Evolutionary conservation across 192 early-diverging fungal genomes (phyloP).

Genomic region (Lobosporangium transversale): DNA sequence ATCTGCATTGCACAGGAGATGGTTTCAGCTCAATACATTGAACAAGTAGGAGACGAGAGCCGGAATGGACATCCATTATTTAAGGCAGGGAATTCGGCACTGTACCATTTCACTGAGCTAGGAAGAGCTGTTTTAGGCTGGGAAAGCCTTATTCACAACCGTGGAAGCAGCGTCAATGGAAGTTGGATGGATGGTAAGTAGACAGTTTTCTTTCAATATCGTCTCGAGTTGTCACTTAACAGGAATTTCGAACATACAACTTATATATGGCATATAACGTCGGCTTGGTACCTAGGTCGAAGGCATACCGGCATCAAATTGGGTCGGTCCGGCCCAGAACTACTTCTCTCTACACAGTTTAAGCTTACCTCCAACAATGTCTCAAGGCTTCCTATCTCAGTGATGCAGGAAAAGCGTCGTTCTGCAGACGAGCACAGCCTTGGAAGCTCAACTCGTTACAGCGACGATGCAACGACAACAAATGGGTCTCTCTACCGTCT

Average conservation of each 20-base stretch:
- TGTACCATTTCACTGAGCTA: constrained; percentile 51
- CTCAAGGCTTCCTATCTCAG: constrained; percentile 32
- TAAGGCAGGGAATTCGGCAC: constrained; percentile 24
- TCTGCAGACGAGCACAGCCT: constrained; percentile 34
- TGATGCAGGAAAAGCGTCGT: constrained; percentile 18
- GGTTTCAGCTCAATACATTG: constrained; percentile 55
- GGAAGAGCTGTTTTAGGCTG: constrained; percentile 51
- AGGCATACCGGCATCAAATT: constrained; percentile 2
- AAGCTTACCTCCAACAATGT: constrained; percentile 29
- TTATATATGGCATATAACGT: too few relatives aligned
- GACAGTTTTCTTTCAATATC: neutral
- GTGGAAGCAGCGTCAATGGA: constrained; percentile 40
- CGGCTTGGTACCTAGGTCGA: too few relatives aligned
- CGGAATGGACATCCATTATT: constrained; percentile 19
- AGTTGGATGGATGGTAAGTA: constrained; percentile 53
- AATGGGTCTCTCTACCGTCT: constrained; percentile 11
- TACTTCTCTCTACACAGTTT: constrained; percentile 36
- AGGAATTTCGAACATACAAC: too few relatives aligned
- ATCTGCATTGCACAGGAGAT: constrained; percentile 57
- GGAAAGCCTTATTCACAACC: constrained; percentile 31
- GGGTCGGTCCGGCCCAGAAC: constrained; percentile 9
- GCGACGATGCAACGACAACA: constrained; percentile 12
- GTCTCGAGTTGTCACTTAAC: too few relatives aligned
- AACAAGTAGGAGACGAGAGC: constrained; percentile 46
- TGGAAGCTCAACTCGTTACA: constrained; percentile 2